Evolutionary conservation across 2,329 filamentous ascomycete species (phyloP).

Genomic region (Fusarium sp.): DNA sequence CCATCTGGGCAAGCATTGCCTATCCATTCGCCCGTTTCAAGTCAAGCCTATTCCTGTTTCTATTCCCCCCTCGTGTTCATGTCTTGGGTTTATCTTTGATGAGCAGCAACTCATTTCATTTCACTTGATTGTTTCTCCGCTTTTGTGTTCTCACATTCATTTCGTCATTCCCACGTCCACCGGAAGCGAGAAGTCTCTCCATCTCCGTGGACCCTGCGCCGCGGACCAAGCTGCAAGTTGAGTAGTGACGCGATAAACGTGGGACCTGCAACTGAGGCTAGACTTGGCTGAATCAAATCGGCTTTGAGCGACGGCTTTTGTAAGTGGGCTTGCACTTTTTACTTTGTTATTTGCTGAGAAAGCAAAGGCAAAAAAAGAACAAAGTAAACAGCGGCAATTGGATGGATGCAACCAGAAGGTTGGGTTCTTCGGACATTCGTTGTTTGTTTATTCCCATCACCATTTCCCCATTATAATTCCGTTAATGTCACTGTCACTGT

Average conservation of each 20-base stretch:
- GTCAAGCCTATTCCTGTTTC: conserved; percentile 4
- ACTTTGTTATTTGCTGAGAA: conserved; percentile 7
- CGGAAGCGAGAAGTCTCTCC: conserved; percentile 36
- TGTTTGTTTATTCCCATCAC: conserved; percentile 1
- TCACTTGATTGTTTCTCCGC: conserved; percentile 18
- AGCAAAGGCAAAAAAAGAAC: background rate
- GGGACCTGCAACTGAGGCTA: conserved; percentile 14
- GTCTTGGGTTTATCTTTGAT: background rate
- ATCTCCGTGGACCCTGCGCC: conserved; percentile 28
- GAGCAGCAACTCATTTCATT: background rate
- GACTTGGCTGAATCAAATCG: conserved; percentile 12
- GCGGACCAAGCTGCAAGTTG: background rate
- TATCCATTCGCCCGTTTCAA: conserved; percentile 14
- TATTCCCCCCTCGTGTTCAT: conserved; percentile 13
- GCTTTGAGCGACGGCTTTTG: conserved; percentile 9
- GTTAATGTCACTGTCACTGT: background rate
- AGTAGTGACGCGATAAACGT: conserved; percentile 34
- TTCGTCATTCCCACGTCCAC: conserved; percentile 24
- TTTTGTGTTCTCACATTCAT: conserved; percentile 22
- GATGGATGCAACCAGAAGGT: conserved; percentile 13
- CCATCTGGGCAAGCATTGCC: conserved; percentile 8
- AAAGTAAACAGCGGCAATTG: background rate
- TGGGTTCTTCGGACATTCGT: conserved; percentile 11
- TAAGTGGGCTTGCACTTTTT: conserved; percentile 14
- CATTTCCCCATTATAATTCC: background rate